These are phyloP conservation scores for Hypoxylon rubiginosum DNA, from an alignment of 2,329 filamentous ascomycete genomes.

Conservation along the genomic window DNA sequence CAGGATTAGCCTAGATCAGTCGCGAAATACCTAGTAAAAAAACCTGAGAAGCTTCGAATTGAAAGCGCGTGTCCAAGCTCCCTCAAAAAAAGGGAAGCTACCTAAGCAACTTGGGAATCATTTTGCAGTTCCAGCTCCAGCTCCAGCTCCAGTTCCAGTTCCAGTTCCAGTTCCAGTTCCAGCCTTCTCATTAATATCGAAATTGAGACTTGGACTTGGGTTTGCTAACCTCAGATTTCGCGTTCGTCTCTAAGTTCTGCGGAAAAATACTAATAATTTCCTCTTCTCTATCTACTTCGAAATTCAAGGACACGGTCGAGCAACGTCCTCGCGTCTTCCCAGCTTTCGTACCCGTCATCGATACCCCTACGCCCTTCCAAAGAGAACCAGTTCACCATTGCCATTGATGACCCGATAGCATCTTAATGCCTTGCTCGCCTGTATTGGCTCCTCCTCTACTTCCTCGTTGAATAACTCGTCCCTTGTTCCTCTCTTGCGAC, in stretches of 20 bases:
- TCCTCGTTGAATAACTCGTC: conserved; percentile 28
- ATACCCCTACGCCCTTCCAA: conserved; percentile 4
- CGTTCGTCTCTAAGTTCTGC: background rate
- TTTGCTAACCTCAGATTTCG: background rate
- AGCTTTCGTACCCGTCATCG: conserved; percentile 5
- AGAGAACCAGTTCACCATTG: conserved; percentile 28
- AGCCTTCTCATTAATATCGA: conserved; percentile 36
- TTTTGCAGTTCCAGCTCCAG: conserved; percentile 33
- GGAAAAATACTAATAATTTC: background rate
- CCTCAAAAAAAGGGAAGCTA: conserved; percentile 41
- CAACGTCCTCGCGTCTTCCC: conserved; percentile 20
- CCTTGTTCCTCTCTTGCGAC: conserved; percentile 12
- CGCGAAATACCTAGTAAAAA: conserved; percentile 26
- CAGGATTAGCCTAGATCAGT: conserved; percentile 43
- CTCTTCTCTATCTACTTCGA: background rate
- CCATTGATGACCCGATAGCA: conserved; percentile 53
- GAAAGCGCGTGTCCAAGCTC: conserved; percentile 44
- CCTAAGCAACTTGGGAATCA: background rate
- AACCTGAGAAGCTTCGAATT: conserved; percentile 26
- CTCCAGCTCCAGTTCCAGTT: conserved; percentile 39
- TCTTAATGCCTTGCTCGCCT: conserved; percentile 45
- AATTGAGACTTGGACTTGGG: background rate
- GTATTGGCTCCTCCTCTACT: conserved; percentile 43
- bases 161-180: conserved; percentile 23
- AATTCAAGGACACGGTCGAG: background rate